A percentile compares a stretch with the other conserved stretches of the same genome.
These are phyloP conservation scores for Pelargonium myrrhifolium DNA, from an alignment of 441 rosid species.

Conservation along the genomic window DNA sequence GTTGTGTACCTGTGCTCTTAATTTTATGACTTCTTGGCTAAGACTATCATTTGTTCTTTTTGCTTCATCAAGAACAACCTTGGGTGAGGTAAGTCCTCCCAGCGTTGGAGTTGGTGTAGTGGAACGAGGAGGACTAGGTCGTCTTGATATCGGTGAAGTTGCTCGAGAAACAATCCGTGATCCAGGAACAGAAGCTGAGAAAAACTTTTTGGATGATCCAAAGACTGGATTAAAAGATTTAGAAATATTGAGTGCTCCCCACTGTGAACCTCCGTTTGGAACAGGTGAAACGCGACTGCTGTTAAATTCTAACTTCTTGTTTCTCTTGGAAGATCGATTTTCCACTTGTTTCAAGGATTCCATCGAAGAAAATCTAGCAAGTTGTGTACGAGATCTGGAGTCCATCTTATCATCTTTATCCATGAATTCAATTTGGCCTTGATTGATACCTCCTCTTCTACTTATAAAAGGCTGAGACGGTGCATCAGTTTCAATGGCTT, in stretches of 20 bases:
- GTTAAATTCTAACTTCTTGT: slow-evolving; percentile 74
- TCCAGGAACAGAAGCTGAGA: slow-evolving; percentile 98
- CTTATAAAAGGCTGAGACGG: slow-evolving; percentile 56
- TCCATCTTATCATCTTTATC: slow-evolving; percentile 78
- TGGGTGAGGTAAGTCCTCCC: slow-evolving; percentile 74
- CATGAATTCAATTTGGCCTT: slow-evolving; percentile 39
- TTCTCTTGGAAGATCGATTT: slow-evolving; percentile 54
- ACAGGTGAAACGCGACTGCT: slow-evolving; percentile 88
- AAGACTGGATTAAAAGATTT: slow-evolving; percentile 78
- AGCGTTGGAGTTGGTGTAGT: slow-evolving; percentile 92
- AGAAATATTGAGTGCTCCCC: slow-evolving; percentile 65
- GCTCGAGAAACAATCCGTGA: slow-evolving; percentile 95
- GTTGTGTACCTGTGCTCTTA: slow-evolving; percentile 65
- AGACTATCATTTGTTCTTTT: slow-evolving; percentile 62
- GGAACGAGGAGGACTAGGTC: slow-evolving; percentile 90
- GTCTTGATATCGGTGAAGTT: slow-evolving; percentile 89
- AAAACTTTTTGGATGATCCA: slow-evolving; percentile 86
- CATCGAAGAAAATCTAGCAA: slow-evolving; percentile 72
- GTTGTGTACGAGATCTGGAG: slow-evolving; percentile 62
- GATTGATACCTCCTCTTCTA: slow-evolving; percentile 70
- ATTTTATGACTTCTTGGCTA: slow-evolving; percentile 71
- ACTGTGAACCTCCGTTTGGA: slow-evolving; percentile 73
- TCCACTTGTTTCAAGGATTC: slow-evolving; percentile 72
- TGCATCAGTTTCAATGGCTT: slow-evolving; percentile 56
- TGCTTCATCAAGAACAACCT: slow-evolving; percentile 55